Evolutionary conservation across 2,329 filamentous ascomycete species (phyloP).

Genomic region (Aureobasidium sp.): DNA sequence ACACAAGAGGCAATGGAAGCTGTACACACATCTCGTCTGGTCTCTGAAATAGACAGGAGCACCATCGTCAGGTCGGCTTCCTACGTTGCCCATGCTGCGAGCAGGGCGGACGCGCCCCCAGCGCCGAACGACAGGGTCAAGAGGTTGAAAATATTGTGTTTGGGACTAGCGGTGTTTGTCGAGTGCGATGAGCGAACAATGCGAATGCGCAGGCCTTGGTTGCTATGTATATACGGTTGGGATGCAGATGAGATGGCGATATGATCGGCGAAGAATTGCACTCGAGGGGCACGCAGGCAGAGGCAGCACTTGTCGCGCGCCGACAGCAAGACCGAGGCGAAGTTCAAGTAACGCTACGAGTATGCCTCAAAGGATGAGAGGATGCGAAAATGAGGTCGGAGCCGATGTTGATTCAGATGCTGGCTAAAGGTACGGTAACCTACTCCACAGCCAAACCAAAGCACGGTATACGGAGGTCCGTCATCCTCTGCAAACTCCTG

Average conservation of each 20-base stretch:
- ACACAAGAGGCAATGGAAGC: background rate
- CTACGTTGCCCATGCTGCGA: slow-evolving; percentile 75
- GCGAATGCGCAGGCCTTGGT: background rate
- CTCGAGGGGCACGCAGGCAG: background rate
- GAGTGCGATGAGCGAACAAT: background rate
- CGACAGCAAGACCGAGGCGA: background rate
- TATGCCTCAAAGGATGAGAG: background rate
- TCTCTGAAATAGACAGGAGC: slow-evolving; percentile 77
- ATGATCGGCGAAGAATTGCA: background rate
- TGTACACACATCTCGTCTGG: slow-evolving; percentile 73
- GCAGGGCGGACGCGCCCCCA: slow-evolving; percentile 6
- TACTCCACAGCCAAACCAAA: slow-evolving; percentile 3
- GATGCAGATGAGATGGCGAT: background rate
- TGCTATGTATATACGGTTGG: background rate
- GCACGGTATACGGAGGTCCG: background rate
- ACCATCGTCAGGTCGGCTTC: slow-evolving; percentile 80
- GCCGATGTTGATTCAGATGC: background rate
- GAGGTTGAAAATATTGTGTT: background rate
- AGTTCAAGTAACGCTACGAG: background rate
- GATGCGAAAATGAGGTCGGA: background rate
- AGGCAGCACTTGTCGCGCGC: background rate
- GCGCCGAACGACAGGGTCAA: background rate
- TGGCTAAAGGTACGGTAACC: background rate
- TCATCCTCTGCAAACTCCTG: slow-evolving; percentile 4
- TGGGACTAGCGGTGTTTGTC: background rate